Evolutionary conservation across 805 yeast genomes (phyloP).

Genomic region (Sugiyamaella lignohabitans): DNA sequence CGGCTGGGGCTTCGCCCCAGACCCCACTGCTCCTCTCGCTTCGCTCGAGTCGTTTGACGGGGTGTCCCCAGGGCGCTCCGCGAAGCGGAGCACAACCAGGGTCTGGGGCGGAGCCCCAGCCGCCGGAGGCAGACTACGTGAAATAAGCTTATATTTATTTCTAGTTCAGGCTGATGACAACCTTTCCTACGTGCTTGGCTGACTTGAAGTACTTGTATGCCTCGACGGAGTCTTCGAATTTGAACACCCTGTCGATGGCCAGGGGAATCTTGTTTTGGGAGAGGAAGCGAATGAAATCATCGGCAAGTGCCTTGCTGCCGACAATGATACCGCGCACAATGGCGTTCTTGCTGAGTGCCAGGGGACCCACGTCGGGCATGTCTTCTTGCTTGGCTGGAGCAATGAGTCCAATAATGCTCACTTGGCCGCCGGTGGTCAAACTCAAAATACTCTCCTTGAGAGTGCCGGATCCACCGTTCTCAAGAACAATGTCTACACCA

Average conservation of each 20-base stretch:
- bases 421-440: conserved; percentile 5
- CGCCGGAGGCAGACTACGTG: too few species aligned
- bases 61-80: too few species aligned
- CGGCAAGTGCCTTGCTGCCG: conserved; percentile 1
- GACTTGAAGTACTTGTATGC: conserved; percentile 8
- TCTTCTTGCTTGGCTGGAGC: conserved; percentile 5
- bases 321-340: conserved; percentile 10
- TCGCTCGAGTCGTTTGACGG: too few species aligned
- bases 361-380: conserved; percentile 6
- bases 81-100: too few species aligned
- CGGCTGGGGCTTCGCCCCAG: background rate
- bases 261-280: conserved; percentile 2
- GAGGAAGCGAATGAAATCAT: conserved; percentile 9
- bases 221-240: conserved; percentile 8
- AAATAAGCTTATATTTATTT: background rate
- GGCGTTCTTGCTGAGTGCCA: background rate
- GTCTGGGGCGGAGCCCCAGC: too few species aligned
- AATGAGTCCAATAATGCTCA: conserved; percentile 9
- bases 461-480: conserved; percentile 13
- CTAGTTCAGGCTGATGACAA: conserved; percentile 4
- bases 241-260: conserved; percentile 9
- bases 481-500: conserved; percentile 13
- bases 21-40: too few species aligned
- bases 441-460: conserved; percentile 6
- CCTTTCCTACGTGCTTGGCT: conserved; percentile 12